These are phyloP conservation scores for Hyphodiscus sp. DNA, from an alignment of 2,329 filamentous ascomycete species.

Conservation along the genomic window DNA sequence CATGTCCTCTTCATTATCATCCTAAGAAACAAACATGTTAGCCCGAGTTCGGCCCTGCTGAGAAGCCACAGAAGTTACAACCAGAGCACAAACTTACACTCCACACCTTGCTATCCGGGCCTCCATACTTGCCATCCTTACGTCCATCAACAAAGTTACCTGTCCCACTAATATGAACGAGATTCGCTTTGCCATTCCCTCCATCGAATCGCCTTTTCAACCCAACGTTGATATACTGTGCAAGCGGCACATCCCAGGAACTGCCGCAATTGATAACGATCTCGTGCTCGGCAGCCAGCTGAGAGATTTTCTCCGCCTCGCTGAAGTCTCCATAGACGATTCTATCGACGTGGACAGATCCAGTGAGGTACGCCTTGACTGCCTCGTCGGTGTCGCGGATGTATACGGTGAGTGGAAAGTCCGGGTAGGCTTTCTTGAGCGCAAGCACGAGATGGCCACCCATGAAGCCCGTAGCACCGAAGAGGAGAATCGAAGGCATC, in stretches of 20 bases:
- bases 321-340: conserved; percentile 1
- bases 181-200: not conserved
- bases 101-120: not conserved
- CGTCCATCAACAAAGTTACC: conserved; percentile 1
- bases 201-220: not conserved
- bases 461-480: conserved; percentile 1
- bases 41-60: too few species aligned
- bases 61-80: too few species aligned
- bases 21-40: not conserved
- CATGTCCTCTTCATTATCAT: conserved; percentile 4
- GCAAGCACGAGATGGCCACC: conserved; percentile 1
- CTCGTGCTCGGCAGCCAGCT: not conserved
- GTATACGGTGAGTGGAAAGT: conserved; percentile 1
- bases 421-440: conserved; percentile 1
- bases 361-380: not conserved
- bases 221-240: not conserved
- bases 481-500: conserved; percentile 5
- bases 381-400: not conserved
- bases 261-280: conserved; percentile 1
- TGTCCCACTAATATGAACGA: conserved; percentile 3
- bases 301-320: conserved; percentile 1
- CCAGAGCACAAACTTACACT: conserved; percentile 1
- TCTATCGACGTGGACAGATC: not conserved
- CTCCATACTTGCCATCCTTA: conserved; percentile 1
- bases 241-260: not conserved